Conservation (phyloP, 768 basidiomycete genomes). For the Suillus ampliporus region DNA sequence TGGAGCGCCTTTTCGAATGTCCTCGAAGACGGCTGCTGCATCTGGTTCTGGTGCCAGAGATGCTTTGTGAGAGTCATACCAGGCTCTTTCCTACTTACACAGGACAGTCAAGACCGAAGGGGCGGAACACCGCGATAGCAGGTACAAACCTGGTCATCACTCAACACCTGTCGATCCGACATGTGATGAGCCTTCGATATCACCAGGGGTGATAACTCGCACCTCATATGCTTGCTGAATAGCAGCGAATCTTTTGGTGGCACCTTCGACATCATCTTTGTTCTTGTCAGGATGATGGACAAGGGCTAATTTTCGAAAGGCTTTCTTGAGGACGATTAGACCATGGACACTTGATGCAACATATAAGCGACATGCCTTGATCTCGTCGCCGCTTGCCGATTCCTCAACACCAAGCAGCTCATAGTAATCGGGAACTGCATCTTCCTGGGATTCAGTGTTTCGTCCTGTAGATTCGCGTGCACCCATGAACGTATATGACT, state of each 20-base stretch:
- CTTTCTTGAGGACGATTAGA: constrained; percentile 52
- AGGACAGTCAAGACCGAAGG: not conserved
- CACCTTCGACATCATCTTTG: constrained; percentile 76
- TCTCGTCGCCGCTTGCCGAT: constrained; percentile 84
- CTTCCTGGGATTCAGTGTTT: constrained; percentile 29
- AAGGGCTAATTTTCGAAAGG: constrained; percentile 85
- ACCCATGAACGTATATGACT: constrained; percentile 55
- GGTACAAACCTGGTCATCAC: constrained; percentile 86
- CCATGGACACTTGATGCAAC: constrained; percentile 12
- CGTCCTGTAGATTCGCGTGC: constrained; percentile 66
- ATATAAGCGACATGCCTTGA: constrained; percentile 60
- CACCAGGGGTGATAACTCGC: constrained; percentile 19
- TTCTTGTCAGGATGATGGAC: constrained; percentile 93
- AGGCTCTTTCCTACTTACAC: constrained; percentile 88
- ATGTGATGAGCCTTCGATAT: not conserved
- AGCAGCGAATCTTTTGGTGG: constrained; percentile 85
- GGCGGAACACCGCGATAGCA: constrained; percentile 12
- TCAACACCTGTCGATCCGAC: constrained; percentile 66
- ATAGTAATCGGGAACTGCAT: constrained; percentile 71
- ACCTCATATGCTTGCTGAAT: constrained; percentile 98
- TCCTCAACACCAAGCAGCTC: constrained; percentile 81
- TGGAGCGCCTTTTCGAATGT: constrained; percentile 73
- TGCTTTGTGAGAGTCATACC: constrained; percentile 94
- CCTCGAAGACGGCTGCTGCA: constrained; percentile 83
- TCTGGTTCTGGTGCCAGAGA: constrained; percentile 83